Evolutionary conservation across 2,329 filamentous ascomycete species (phyloP).

Genomic region (Aspergillus spinulosporus): DNA sequence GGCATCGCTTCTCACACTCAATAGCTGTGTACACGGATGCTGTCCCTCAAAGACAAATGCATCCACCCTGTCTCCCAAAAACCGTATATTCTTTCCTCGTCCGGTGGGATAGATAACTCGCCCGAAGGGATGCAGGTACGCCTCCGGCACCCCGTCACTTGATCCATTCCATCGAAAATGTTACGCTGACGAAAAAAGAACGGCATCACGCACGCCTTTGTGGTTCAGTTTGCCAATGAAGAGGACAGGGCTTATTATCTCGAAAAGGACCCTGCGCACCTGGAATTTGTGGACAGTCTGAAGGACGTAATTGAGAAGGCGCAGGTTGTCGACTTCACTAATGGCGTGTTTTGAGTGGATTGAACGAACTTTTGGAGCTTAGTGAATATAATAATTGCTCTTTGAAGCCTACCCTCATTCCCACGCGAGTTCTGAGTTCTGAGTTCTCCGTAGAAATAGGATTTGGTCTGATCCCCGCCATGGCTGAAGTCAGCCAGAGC

Average conservation of each 20-base stretch:
- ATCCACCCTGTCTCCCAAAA: constrained; percentile 58
- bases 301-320: constrained; percentile 32
- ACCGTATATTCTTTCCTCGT: constrained; percentile 60
- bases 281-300: constrained; percentile 55
- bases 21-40: constrained; percentile 58
- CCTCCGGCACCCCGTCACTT: not conserved
- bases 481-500: too few relatives aligned
- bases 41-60: constrained; percentile 59
- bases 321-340: constrained; percentile 37
- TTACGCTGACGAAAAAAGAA: not conserved
- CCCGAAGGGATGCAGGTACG: constrained; percentile 61
- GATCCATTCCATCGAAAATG: not conserved
- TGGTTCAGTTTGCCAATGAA: constrained; percentile 63
- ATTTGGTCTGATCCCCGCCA: too few relatives aligned
- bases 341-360: not conserved
- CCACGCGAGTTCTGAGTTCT: too few relatives aligned
- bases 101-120: constrained; percentile 64
- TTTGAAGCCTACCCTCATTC: too few relatives aligned
- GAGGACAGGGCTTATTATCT: constrained; percentile 70
- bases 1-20: not conserved
- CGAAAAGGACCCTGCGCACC: constrained; percentile 63
- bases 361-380: too few relatives aligned
- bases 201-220: constrained; percentile 67
- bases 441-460: too few relatives aligned
- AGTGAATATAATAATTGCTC: too few relatives aligned